Base-by-base conservation (phyloP, 2,329 filamentous ascomycete genomes). In the Cryphonectria naterciae region DNA sequence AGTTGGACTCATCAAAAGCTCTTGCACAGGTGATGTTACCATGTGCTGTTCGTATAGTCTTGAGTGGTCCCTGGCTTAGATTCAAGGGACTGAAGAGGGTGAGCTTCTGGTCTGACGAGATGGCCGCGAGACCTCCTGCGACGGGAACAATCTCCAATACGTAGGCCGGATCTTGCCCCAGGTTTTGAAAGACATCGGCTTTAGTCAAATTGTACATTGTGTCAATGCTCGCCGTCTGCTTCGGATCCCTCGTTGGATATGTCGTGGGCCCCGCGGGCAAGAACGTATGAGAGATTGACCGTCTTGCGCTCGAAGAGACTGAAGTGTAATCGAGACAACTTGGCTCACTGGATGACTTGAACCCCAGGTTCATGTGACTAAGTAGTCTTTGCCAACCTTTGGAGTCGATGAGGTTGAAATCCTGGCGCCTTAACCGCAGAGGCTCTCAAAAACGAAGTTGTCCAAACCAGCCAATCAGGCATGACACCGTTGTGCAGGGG, bases 21-120 rank as follows among this genome's bases (percentile, higher is more conserved):
- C 86, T 85, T 41, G 93, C 81, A 73, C 88, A 89, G 19, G 89
- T 90, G 74, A 93, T 82, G 72, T 91, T 91, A 6, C 86, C 84
- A 74, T 92, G 89, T 43, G 85, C 82, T 13, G 86, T 87, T 49
- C 79, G 77, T 64, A 88, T 80, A 11, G 81, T 81, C 66, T 83
- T 82, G 37, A 85, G 74, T 3, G 87, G 85, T 0, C 87, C 84
- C 3, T 83, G 78, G 68, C 83, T 83, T 35, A 94, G 82, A 35
- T 84, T 85, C 1, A 82, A 74, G 0, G 90, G 86, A 77, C 92
- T 86, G 74, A 94, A 86, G 25, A 93, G 80, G 39, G 88, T 86
- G 28, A 94, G 82, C 25, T 84, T 85, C 80, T 92, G 88, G 80
- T 93, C 90, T 1, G 91, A 93, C 8, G 89, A 88, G 72, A 92